phyloP scores from a whole-genome alignment of 208 protist genomes.

The Wallacemonas sp. region DNA sequence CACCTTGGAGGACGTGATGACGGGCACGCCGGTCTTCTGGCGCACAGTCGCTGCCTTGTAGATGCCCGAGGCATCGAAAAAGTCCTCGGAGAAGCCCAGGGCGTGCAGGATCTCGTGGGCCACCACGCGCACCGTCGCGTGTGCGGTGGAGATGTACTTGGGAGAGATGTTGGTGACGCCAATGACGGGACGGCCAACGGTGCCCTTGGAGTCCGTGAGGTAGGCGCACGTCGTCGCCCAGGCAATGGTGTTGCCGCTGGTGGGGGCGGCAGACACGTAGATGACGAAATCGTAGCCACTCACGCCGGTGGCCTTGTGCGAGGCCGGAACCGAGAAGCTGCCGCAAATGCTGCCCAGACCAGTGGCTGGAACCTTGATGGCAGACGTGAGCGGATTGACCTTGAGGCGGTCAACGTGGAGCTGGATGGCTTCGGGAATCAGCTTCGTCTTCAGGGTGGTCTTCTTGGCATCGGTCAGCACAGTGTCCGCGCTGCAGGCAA shows the following conservation, averaged over 20 bases:
- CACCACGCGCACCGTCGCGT: conserved; percentile 18
- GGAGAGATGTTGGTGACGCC: conserved; percentile 28
- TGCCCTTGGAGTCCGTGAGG: neutral
- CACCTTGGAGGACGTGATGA: neutral
- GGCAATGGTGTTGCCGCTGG: neutral
- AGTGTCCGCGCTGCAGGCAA: conserved; percentile 23
- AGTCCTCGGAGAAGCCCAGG: conserved; percentile 27
- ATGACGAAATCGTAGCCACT: conserved; percentile 17
- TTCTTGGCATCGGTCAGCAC: conserved; percentile 43
- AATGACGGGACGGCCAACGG: conserved; percentile 26
- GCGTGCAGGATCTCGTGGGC: conserved; percentile 46
- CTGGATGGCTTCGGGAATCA: conserved; percentile 41
- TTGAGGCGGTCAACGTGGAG: conserved; percentile 52
- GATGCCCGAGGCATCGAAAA: too few relatives aligned
- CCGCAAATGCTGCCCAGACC: neutral
- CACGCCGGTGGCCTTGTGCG: conserved; percentile 5
- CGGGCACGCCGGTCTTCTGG: neutral
- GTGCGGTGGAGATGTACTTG: neutral
- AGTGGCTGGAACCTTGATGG: conserved; percentile 23
- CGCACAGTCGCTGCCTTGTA: neutral
- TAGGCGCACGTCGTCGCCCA: conserved; percentile 19
- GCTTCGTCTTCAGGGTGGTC: conserved; percentile 12
- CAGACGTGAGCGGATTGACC: conserved; percentile 26
- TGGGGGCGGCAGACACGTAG: conserved; percentile 21
- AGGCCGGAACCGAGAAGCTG: conserved; percentile 11